Conservation (phyloP, 129 eudicot genomes). For the Smallanthus sonchifolius region DNA sequence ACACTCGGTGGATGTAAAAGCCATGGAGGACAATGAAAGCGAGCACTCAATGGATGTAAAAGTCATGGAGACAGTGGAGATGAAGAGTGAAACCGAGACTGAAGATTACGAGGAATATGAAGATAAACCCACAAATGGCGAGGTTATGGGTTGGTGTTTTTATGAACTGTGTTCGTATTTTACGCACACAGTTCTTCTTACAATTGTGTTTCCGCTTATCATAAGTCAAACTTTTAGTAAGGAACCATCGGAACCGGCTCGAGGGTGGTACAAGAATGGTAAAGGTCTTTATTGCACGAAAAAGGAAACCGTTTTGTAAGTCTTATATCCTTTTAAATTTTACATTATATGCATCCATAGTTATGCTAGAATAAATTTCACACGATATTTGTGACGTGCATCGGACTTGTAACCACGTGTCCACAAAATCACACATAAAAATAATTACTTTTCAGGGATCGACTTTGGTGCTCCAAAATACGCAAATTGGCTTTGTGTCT, state of each 20-base stretch:
- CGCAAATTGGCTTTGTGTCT: no score
- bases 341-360: no score
- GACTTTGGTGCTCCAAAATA: no score
- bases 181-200: conserved; percentile 66
- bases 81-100: conserved; percentile 46
- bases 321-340: neutral
- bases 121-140: conserved; percentile 56
- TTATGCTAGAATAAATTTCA: no score
- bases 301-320: conserved; percentile 61
- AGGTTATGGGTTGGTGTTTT: conserved; percentile 64
- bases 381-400: no score
- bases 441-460: no score
- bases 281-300: conserved; percentile 42
- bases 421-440: no score
- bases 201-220: conserved; percentile 71
- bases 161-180: conserved; percentile 76
- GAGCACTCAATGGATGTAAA: conserved; percentile 13
- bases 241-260: conserved; percentile 41
- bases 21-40: conserved; percentile 39
- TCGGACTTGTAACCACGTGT: no score
- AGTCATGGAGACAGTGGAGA: conserved; percentile 20
- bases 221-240: conserved; percentile 51
- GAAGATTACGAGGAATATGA: conserved; percentile 42
- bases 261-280: conserved; percentile 53
- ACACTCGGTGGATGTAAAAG: conserved; percentile 16